phyloP scores from a whole-genome alignment of 2,329 filamentous ascomycete species.

The Colletotrichum brevisporum region DNA sequence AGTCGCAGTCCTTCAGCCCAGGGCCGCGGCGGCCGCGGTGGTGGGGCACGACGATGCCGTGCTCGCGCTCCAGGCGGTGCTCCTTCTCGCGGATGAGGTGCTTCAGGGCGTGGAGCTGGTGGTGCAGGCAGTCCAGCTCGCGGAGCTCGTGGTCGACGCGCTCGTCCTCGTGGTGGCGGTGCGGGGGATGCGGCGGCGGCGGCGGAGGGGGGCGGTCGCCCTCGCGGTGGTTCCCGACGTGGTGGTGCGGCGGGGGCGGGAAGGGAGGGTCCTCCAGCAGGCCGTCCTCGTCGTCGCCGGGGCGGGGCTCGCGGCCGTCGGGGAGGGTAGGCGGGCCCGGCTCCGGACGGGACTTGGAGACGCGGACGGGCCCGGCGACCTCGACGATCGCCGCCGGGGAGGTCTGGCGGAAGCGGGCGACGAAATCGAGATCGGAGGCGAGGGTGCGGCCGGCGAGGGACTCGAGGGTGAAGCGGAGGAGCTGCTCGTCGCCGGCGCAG shows the following conservation, averaged over 20 bases:
- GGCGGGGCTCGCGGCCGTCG: constrained; percentile 37
- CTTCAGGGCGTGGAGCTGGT: constrained; percentile 58
- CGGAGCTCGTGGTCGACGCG: constrained; percentile 57
- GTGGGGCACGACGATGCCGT: constrained; percentile 47
- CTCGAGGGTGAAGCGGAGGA: constrained; percentile 60
- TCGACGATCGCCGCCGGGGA: constrained; percentile 57
- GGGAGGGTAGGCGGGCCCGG: constrained; percentile 11
- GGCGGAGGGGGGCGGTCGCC: background rate
- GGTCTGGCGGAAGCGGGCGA: constrained; percentile 62
- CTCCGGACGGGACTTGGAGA: constrained; percentile 38
- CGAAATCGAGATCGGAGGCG: constrained; percentile 54
- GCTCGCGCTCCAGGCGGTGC: constrained; percentile 53
- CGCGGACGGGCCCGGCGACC: constrained; percentile 53
- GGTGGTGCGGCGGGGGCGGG: constrained; percentile 42
- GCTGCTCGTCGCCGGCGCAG: constrained; percentile 61
- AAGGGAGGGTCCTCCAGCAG: constrained; percentile 37
- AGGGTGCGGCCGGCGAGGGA: constrained; percentile 58
- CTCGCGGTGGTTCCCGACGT: constrained; percentile 28
- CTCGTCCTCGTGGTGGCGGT: constrained; percentile 23
- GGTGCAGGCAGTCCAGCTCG: constrained; percentile 59
- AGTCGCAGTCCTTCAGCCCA: constrained; percentile 53
- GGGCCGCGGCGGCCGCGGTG: constrained; percentile 18
- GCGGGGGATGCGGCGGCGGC: constrained; percentile 28
- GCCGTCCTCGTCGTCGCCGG: constrained; percentile 32
- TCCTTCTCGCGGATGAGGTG: constrained; percentile 60